Base-by-base conservation (phyloP, 345 rosid genomes). In the Aquilaria yunnanensis region DNA sequence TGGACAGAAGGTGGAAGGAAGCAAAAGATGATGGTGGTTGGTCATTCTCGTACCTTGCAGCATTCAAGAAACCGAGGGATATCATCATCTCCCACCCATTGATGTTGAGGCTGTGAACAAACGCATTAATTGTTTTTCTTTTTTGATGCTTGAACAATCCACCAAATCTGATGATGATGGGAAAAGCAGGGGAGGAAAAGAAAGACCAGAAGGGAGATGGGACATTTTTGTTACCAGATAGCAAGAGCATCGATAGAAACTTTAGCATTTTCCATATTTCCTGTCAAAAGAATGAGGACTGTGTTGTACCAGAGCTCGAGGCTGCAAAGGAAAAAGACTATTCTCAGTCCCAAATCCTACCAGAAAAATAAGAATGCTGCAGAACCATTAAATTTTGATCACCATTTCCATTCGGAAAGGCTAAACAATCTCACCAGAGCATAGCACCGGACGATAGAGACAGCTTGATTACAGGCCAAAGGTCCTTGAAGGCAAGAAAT, bases 231-330 rank as follows among this genome's bases (percentile, higher is more conserved):
- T 62, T 82, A 90, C 97, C 97, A 90, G 47, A 91, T 86, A 56
- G 96, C 73, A 10, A 91, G 80, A 23, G 97, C 97, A 78, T 87
- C 84, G 47, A 90, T 82, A 64, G 93, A 67, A 70, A 86, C 80
- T 68, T 84, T 81, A 11, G 96, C 93, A 66, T 86, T 80, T 66
- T 73, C 60, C 78, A 90, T 30, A 66, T 78, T 78, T 63, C 97
- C 96, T 0, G 96, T 84, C 48, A 88, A 64, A 47, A 88, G 81
- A 57, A 90, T 67, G 70, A 90, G 72, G 62, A 86, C 67, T 16
- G 96, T 77, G 75, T 78, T 90, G 90, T 90, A 88, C 96, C 97
- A 88, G 60, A 86, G 75, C 79, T 90, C 93, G 51, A 90, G 83
- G 64, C 90, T 85, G 88, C 34, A 57, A 59, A 56, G 14, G 32